Evolutionary conservation across 176 grass and related monocot genomes (phyloP).

Genomic region (Otatea glauca): DNA sequence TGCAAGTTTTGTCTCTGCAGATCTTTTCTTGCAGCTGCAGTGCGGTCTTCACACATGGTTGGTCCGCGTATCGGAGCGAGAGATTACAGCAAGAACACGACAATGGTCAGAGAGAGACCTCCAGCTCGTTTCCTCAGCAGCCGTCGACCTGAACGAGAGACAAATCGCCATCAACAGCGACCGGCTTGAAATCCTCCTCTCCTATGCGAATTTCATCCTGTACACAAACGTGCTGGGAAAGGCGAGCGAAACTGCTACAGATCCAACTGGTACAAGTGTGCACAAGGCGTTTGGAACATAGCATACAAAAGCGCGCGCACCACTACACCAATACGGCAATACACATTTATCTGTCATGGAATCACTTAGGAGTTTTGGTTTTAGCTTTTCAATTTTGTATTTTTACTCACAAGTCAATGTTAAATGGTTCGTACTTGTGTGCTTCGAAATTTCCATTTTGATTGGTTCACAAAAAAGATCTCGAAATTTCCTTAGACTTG

Average conservation of each 20-base stretch:
- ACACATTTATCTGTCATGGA: too few relatives aligned
- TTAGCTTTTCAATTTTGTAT: too few relatives aligned
- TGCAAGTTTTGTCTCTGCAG: background rate
- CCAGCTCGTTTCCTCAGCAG: background rate
- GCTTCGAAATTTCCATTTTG: background rate
- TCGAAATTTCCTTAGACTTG: background rate
- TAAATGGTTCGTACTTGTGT: background rate
- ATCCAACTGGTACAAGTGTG: background rate
- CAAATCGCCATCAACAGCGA: slow-evolving; percentile 5
- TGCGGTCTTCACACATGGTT: background rate
- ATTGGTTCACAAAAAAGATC: background rate
- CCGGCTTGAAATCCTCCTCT: background rate
- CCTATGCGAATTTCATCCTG: too few relatives aligned
- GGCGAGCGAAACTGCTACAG: background rate
- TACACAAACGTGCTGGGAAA: background rate
- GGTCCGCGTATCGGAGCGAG: background rate
- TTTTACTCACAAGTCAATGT: too few relatives aligned
- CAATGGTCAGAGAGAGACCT: slow-evolving; percentile 14
- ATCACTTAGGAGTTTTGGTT: too few relatives aligned
- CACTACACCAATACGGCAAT: too few relatives aligned
- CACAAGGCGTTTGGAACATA: too few relatives aligned
- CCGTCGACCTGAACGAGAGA: background rate
- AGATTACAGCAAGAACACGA: slow-evolving; percentile 20
- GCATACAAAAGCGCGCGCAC: too few relatives aligned
- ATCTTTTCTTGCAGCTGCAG: background rate